These are phyloP conservation scores for Yamadazyma spencermartinsiae DNA, from an alignment of 1,139 yeast genomes.

Conservation along the genomic window DNA sequence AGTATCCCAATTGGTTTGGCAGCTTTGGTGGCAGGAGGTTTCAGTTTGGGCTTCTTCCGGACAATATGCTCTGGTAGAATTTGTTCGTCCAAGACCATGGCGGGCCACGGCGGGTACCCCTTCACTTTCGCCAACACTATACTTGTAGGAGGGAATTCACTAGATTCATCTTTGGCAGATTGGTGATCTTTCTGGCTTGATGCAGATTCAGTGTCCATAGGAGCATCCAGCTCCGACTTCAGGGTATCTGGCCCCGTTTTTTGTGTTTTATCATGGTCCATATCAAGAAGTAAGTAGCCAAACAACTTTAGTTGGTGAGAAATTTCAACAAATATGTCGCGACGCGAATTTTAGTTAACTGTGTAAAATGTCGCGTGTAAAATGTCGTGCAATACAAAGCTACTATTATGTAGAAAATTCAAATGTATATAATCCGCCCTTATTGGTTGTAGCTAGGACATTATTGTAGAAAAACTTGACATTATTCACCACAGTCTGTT, in stretches of 20 bases:
- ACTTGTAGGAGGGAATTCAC: conserved; percentile 20
- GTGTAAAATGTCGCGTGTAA: background rate
- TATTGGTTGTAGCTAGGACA: conserved; percentile 9
- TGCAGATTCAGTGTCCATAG: background rate
- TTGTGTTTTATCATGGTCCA: too few species aligned
- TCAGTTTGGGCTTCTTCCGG: conserved; percentile 42
- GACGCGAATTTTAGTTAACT: too few species aligned
- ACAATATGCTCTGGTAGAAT: conserved; percentile 55
- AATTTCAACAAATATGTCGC: too few species aligned
- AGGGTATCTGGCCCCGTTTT: too few species aligned
- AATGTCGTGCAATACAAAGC: background rate
- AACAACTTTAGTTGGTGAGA: too few species aligned
- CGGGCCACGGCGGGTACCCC: conserved; percentile 84
- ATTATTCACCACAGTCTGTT: conserved; percentile 7
- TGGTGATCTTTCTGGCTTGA: background rate
- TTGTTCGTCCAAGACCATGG: conserved; percentile 64
- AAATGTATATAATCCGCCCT: conserved; percentile 11
- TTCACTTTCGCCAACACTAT: conserved; percentile 72
- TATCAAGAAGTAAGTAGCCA: too few species aligned
- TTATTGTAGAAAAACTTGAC: conserved; percentile 9
- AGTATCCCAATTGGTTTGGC: conserved; percentile 22
- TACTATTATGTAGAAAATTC: background rate
- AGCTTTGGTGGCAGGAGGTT: too few species aligned
- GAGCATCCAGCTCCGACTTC: too few species aligned
- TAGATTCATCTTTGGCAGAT: background rate